These are phyloP conservation scores for Aspergillus arachidicola DNA, from an alignment of 2,329 filamentous ascomycete species.

Conservation along the genomic window DNA sequence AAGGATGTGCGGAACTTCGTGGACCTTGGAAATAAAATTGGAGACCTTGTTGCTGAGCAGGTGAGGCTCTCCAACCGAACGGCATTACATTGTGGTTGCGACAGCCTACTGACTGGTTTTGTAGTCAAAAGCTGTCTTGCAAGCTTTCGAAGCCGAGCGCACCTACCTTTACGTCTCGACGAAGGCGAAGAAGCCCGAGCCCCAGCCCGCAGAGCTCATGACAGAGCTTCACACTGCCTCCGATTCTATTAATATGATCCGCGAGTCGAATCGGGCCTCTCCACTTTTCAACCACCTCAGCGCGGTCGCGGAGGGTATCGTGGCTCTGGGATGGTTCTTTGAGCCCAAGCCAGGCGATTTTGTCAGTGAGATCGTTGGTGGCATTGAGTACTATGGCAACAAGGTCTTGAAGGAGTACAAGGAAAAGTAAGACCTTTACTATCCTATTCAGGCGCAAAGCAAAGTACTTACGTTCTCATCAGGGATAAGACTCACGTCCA, in stretches of 20 bases:
- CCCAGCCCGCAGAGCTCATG: conserved; percentile 72
- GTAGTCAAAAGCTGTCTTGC: conserved; percentile 58
- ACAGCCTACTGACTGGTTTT: conserved; percentile 15
- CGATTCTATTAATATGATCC: conserved; percentile 75
- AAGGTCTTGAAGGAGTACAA: conserved; percentile 89
- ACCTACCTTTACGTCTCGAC: conserved; percentile 85
- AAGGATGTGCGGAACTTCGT: conserved; percentile 77
- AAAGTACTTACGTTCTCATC: conserved; percentile 21
- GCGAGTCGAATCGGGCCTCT: conserved; percentile 77
- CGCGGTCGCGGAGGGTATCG: conserved; percentile 86
- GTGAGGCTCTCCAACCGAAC: conserved; percentile 47
- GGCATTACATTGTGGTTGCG: background rate
- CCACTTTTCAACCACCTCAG: conserved; percentile 79
- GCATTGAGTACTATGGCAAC: conserved; percentile 93
- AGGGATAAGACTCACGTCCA: conserved; percentile 80
- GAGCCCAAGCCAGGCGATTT: conserved; percentile 82
- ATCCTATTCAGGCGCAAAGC: background rate
- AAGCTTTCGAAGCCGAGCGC: conserved; percentile 80
- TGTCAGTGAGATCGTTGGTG: conserved; percentile 78
- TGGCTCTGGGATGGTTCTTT: conserved; percentile 87
- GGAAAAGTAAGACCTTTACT: conserved; percentile 61
- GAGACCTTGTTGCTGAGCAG: conserved; percentile 78
- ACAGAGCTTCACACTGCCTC: conserved; percentile 85
- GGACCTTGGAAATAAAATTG: conserved; percentile 74
- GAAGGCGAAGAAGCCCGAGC: conserved; percentile 88